Base-by-base conservation (phyloP, 2,329 filamentous ascomycete genomes). In the Scolecobasidium constrictum region DNA sequence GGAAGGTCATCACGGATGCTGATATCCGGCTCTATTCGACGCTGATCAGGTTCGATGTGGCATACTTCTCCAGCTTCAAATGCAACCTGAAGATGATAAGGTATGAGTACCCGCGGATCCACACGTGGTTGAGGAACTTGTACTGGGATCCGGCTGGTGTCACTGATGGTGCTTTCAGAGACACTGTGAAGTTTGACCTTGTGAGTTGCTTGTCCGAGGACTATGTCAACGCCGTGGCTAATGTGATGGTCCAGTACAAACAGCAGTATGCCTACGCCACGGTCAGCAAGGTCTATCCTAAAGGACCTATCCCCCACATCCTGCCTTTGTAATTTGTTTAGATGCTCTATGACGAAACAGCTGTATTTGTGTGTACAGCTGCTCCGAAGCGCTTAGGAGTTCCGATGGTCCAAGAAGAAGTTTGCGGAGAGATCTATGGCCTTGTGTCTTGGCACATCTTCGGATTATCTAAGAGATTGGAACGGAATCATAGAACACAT, bases 21-120 rank as follows among this genome's bases (percentile, higher is more conserved):
- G 77, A 81, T 51, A 52, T 81, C 16, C 60, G 72, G 9, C 64
- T 71, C 0, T 81, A 74, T 49, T 64, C 69, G 3, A 79, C 75
- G 0, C 49, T 77, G 12, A 63, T 80, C n/a, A 64, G 77, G 4
- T 70, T 81, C 51, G 77, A 81, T 48, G 59, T 66, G 3, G 69
- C 76, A 3, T 81, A 81, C 52, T 73, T 76, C 11, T 75, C 80
- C 61, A 76, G 80, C 56, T 81, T 81, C 63, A 81, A 80, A 60
- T 77, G 73, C 51, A 80, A 81, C 54, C 55, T 81, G 21, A 73
- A 75, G 2, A 78, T 64, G 9, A 69, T 81, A 34, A 61, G 77
- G 4, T 69, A 74, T 51, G 67, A 74, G 44, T 81, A 81, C 50
- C 77, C 77, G 1, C 65, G 72, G 9, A 51, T 80, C 43, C 66